These are phyloP conservation scores for Thelonectria rubi DNA, from an alignment of 2,329 filamentous ascomycete species.

Conservation along the genomic window DNA sequence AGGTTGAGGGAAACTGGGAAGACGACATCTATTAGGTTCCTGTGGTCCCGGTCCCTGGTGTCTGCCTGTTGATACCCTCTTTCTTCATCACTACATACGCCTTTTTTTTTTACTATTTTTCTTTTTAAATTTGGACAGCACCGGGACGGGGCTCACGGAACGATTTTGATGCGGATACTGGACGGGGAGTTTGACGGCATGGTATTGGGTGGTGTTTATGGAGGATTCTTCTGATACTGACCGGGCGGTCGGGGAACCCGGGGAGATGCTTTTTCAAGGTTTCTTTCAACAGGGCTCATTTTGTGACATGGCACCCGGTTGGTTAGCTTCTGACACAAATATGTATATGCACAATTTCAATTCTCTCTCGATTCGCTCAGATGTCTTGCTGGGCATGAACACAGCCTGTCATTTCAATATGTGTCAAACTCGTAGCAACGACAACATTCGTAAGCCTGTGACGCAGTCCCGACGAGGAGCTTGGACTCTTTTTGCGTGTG, in stretches of 20 bases:
- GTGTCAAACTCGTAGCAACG: background rate
- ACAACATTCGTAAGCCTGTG: constrained; percentile 19
- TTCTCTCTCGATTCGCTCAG: no score
- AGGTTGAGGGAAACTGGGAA: constrained; percentile 61
- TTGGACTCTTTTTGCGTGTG: no score
- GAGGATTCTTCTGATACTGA: background rate
- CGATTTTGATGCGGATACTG: constrained; percentile 2
- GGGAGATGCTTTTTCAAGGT: constrained; percentile 13
- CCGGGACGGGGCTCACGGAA: background rate
- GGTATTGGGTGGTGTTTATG: constrained; percentile 2
- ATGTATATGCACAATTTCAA: no score
- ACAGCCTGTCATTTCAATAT: background rate
- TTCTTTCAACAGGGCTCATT: background rate
- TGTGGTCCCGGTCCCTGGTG: background rate
- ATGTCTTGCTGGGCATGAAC: no score
- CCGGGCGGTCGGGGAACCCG: background rate
- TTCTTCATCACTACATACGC: constrained; percentile 8
- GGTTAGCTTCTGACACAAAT: no score
- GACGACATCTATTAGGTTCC: constrained; percentile 48
- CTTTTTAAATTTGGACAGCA: constrained; percentile 7
- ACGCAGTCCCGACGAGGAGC: constrained; percentile 18
- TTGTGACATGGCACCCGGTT: background rate
- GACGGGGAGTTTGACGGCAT: constrained; percentile 15
- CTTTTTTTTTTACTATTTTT: constrained; percentile 10
- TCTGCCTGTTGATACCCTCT: constrained; percentile 20